Evolutionary conservation across 441 rosid genomes (phyloP).

Genomic region (Populus hybrid): DNA sequence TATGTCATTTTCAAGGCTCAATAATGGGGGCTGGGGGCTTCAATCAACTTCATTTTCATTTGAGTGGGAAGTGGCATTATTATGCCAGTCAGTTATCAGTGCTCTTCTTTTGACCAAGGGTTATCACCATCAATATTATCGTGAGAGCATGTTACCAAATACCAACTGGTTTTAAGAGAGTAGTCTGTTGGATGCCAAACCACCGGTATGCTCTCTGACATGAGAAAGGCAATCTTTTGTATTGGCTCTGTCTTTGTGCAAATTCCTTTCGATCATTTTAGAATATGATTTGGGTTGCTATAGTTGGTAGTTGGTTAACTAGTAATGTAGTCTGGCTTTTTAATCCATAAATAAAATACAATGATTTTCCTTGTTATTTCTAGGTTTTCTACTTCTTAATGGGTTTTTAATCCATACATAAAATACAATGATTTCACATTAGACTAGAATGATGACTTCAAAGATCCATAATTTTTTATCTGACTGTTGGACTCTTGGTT

Average conservation of each 20-base stretch:
- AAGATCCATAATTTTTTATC: no score
- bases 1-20: neutral
- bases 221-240: constrained; percentile 4
- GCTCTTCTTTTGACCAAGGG: neutral
- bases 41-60: neutral
- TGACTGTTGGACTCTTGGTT: no score
- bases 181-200: neutral
- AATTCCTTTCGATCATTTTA: neutral
- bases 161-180: neutral
- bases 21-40: no score
- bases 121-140: neutral
- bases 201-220: neutral
- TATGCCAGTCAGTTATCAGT: neutral
- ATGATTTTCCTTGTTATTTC: no score
- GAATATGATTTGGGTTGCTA: neutral
- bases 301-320: neutral
- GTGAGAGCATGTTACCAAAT: neutral
- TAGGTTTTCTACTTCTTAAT: no score
- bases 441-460: no score
- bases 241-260: neutral
- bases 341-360: no score
- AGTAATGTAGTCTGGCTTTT: no score
- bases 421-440: no score
- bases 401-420: no score
- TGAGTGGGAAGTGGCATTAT: neutral